Conservation (phyloP, 176 grass and related monocot genomes). For the Musa troglodytarum region DNA sequence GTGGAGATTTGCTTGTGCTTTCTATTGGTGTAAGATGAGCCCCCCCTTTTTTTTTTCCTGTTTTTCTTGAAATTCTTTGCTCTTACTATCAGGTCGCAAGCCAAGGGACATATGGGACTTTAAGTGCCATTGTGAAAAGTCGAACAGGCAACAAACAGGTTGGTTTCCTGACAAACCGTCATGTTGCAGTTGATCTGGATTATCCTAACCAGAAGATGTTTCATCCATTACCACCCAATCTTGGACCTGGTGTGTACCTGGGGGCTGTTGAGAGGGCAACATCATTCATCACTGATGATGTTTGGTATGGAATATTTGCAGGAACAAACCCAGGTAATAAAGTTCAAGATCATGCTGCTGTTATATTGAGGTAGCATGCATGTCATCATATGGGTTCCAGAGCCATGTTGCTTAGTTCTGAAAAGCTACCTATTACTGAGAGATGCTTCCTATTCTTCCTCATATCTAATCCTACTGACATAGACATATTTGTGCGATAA, state of each 20-base stretch:
- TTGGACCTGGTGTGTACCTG: constrained; percentile 53
- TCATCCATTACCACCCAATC: constrained; percentile 87
- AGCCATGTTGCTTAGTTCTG: background rate
- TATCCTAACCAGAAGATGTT: constrained; percentile 98
- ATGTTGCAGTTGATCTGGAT: constrained; percentile 87
- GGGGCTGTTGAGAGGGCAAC: constrained; percentile 61
- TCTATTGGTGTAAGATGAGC: too few species aligned
- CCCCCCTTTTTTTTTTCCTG: too few species aligned
- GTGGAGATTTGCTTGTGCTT: too few species aligned
- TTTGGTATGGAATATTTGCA: constrained; percentile 94
- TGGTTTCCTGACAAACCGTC: constrained; percentile 81
- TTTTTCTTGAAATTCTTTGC: background rate
- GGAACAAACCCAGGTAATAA: constrained; percentile 89
- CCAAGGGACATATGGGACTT: constrained; percentile 33
- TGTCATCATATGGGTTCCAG: background rate
- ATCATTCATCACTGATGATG: constrained; percentile 90
- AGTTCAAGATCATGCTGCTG: constrained; percentile 4
- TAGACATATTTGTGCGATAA: too few species aligned
- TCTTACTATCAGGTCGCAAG: constrained; percentile 56
- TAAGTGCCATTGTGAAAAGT: too few species aligned
- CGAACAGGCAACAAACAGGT: constrained; percentile 77
- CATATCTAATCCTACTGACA: too few species aligned
- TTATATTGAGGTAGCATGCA: background rate
- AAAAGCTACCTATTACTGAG: too few species aligned
- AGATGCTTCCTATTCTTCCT: too few species aligned